Evolutionary conservation across 2,329 filamentous ascomycete species (phyloP), one percentile per base, ranked within the genome.

Genomic region (Fusarium bulbicola): DNA sequence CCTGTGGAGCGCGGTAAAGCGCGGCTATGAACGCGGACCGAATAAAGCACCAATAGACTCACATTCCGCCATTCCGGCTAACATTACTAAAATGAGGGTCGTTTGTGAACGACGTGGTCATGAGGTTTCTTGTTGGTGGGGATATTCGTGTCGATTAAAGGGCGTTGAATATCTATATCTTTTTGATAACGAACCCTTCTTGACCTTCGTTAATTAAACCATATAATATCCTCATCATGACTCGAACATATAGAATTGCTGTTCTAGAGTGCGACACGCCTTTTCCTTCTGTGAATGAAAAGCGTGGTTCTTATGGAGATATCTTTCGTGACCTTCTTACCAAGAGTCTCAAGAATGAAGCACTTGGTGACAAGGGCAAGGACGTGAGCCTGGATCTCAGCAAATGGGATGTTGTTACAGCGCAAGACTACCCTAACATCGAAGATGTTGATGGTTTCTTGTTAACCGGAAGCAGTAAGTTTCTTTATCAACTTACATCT

Each of bases 401-500:
- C 16, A 77, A 76, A 62, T 81, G 76, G 75, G 77, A 82, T 46
- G 79, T 81, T 4, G 78, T 81, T 20, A 67, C 68, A 5, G 69
- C 75, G 7, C 76, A 77, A 9, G 50, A 68, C 11, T 81, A 79
- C 50, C 81, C 81, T 2, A 69, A 70, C 4, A 36, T 73, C 1
- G 74, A 77, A 8, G 74, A 78, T 13, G 72, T 79, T 24, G 80
- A 81, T 37, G 78, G 79, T 4, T 70, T 82, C 20, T 70, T 81
- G 37, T 67, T 82, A 58, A 79, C 79, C 1, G 81, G 81, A 40
- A 81, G 81, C 72, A 82, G 81, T 81, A 45, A 3, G 77, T 77
- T 15, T 6, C 2, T 24, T 11, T 6, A 7, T 6, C 1, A 6
- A n/a, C 3, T 4, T 36, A 3, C 6, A 16, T 6, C 6, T 32